A percentile compares a stretch with the other conserved stretches of the same genome.
Evolutionary conservation across 2,329 filamentous ascomycete species (phyloP).

Genomic region (Aspergillus transmontanensis): DNA sequence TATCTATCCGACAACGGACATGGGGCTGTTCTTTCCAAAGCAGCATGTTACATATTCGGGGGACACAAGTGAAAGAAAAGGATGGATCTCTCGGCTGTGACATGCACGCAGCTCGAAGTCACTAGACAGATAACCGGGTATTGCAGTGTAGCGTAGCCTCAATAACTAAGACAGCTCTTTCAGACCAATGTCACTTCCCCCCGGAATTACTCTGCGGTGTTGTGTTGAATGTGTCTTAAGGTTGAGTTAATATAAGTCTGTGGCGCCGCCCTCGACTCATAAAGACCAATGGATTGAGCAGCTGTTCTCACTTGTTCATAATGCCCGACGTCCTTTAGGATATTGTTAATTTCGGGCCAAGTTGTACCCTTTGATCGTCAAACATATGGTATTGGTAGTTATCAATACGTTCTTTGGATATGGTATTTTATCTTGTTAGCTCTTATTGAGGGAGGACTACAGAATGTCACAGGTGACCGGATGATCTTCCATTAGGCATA

Average conservation of each 20-base stretch:
- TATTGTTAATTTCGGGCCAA: background rate
- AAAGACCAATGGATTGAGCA: background rate
- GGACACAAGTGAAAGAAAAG: background rate
- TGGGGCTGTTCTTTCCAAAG: background rate
- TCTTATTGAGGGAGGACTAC: background rate
- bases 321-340: background rate
- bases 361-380: no score
- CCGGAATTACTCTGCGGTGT: no score
- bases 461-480: background rate
- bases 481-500: background rate
- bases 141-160: background rate
- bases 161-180: background rate
- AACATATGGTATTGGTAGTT: background rate
- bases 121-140: background rate
- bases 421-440: background rate
- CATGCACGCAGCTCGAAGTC: background rate
- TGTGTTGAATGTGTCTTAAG: no score
- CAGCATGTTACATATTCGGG: background rate
- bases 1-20: background rate
- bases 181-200: background rate
- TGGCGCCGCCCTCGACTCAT: no score
- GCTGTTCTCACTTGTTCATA: background rate
- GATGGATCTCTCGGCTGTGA: background rate
- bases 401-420: background rate
- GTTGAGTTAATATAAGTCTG: no score